Base-by-base conservation (phyloP, 805 yeast species). In the Candida insectorum region DNA sequence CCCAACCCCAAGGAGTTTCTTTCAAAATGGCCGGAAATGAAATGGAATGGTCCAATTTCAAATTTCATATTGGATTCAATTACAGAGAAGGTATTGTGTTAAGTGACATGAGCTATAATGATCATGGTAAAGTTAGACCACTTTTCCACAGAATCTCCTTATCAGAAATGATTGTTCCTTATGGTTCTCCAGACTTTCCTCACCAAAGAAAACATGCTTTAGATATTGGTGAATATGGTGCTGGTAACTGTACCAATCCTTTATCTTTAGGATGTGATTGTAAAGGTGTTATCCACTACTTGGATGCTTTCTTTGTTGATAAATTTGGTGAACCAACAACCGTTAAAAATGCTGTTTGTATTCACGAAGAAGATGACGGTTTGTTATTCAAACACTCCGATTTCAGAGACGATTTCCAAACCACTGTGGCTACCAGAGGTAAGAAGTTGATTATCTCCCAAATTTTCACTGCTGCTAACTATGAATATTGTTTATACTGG, bases 221-320 rank as follows among this genome's bases (percentile, higher is more conserved):
- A 60, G 93, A 84, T 62, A 77, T 84, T 46, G 93, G 93, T 57
- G 93, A 84, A 59, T 83, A 83, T 56, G 93, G 93, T 64, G 91
- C 88, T 42, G 93, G 93, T 52, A 77, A 77, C 66, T 78, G 84
- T 79, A 80, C 93, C 34, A 84, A 84, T 62, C 85, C 89, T 21
- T 69, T 84, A 44, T 64, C 82, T 14, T 71, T 83, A 35, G 91
- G 91, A 26, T 84, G 93, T 57, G 93, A 84, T 59, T 84, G 93
- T 67, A 83, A 84, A 58, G 93, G 93, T 55, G 86, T 77, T 28
- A 84, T 84, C 49, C 89, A 85, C 58, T 84, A 84, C 63, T 55
- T 84, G 60, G 89, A 84, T 60, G 89, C 85, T n/a, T 79, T 77
- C 58, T 80, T 81, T 53, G 70, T 80, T 21, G 77, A 77, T 58